A percentile compares a stretch with the other conserved stretches of the same genome.
Conservation (phyloP, 2,329 filamentous ascomycete species). For the Trichoderma sp. region DNA sequence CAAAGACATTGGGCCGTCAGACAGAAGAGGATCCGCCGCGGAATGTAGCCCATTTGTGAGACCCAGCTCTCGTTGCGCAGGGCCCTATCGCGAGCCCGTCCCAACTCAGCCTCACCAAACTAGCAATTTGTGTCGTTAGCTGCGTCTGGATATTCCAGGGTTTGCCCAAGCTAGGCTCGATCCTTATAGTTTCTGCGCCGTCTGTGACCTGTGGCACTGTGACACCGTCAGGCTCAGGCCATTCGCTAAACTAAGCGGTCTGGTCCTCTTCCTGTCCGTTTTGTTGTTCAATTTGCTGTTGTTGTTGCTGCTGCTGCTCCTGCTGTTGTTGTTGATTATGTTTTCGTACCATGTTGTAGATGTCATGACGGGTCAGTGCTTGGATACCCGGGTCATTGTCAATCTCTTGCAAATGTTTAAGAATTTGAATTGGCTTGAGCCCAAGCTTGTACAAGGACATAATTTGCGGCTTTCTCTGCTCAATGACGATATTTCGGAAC, state of each 20-base stretch:
- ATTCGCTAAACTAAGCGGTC: conserved; percentile 7
- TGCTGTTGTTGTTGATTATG: no score
- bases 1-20: background rate
- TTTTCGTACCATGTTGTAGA: no score
- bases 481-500: no score
- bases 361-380: no score
- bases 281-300: no score
- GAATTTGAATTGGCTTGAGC: no score
- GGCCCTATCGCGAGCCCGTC: background rate
- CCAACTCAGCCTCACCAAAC: conserved; percentile 13
- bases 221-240: background rate
- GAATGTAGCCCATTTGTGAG: background rate
- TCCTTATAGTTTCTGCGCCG: conserved; percentile 11
- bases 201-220: background rate
- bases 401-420: no score
- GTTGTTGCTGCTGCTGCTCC: no score
- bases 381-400: no score
- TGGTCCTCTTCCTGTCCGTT: no score
- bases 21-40: conserved; percentile 8
- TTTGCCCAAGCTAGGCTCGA: background rate
- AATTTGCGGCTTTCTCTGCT: no score
- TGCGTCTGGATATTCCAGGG: background rate
- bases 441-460: no score
- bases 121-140: conserved; percentile 2
- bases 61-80: background rate